Evolutionary conservation across 371 early-diverging fungal species (phyloP).

Genomic region (Mortierella sp.): DNA sequence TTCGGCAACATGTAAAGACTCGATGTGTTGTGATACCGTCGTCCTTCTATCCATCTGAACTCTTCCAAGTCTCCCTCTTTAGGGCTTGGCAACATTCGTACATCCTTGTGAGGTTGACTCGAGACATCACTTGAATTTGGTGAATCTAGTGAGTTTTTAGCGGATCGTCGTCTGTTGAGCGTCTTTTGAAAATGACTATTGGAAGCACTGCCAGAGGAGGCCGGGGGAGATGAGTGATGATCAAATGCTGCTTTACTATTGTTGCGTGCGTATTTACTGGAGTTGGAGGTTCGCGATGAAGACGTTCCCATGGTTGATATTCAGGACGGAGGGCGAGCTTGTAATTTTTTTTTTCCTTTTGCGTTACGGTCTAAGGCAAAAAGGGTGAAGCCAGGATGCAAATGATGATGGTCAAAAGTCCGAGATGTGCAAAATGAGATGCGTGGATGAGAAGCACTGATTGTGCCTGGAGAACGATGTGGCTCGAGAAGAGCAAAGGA

Average conservation of each 20-base stretch:
- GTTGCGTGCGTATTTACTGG: slow-evolving; percentile 24
- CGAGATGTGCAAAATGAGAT: too few species aligned
- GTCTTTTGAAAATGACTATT: slow-evolving; percentile 17
- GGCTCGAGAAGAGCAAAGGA: slow-evolving; percentile 1
- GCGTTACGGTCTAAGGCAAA: too few species aligned
- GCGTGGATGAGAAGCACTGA: background rate
- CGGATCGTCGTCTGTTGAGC: slow-evolving; percentile 36
- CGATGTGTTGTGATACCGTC: slow-evolving; percentile 41
- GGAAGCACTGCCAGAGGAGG: background rate
- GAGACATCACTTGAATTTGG: slow-evolving; percentile 24
- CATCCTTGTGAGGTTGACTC: slow-evolving; percentile 2
- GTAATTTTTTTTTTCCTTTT: too few species aligned
- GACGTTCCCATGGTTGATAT: slow-evolving; percentile 29
- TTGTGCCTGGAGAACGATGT: background rate
- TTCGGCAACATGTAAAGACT: slow-evolving; percentile 47
- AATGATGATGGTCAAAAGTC: too few species aligned
- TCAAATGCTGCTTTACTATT: slow-evolving; percentile 19
- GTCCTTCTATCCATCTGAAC: slow-evolving; percentile 20
- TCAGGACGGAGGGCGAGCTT: background rate
- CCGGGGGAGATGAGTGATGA: slow-evolving; percentile 6
- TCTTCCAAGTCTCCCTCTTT: slow-evolving; percentile 29
- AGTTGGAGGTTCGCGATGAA: slow-evolving; percentile 26
- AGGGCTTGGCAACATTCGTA: slow-evolving; percentile 24
- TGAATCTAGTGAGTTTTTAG: slow-evolving; percentile 20
- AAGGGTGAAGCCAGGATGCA: background rate